Conservation (phyloP, 371 early-diverging fungal genomes). For the Lichtheimia ramosa region DNA sequence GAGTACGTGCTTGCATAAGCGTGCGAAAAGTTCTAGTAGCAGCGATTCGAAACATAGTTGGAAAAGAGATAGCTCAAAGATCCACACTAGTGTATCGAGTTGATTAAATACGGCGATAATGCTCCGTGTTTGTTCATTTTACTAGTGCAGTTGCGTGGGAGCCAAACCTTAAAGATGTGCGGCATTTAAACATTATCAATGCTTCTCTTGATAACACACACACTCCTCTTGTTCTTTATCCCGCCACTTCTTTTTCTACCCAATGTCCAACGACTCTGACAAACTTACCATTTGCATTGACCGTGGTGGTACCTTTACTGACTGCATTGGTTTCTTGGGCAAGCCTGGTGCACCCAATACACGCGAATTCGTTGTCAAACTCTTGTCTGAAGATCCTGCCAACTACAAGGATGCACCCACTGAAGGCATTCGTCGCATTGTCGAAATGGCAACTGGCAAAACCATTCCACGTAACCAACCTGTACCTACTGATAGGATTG, state of each 20-base stretch:
- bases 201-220: neutral
- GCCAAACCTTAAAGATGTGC: too few relatives aligned
- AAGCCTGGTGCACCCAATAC: constrained; percentile 55
- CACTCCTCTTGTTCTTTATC: neutral
- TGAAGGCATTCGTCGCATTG: constrained; percentile 91
- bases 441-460: constrained; percentile 81
- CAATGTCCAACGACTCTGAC: neutral
- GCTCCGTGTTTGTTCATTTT: too few relatives aligned
- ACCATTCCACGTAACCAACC: constrained; percentile 67
- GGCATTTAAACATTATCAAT: too few relatives aligned
- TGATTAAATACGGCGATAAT: too few relatives aligned
- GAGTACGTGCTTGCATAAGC: too few relatives aligned
- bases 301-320: constrained; percentile 90
- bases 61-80: too few relatives aligned
- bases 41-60: too few relatives aligned
- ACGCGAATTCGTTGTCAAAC: constrained; percentile 69
- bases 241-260: neutral
- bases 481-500: constrained; percentile 74
- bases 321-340: constrained; percentile 72
- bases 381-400: constrained; percentile 88
- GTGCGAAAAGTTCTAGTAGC: too few relatives aligned
- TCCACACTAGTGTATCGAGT: too few relatives aligned
- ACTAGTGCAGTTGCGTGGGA: too few relatives aligned
- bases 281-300: constrained; percentile 74
- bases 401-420: constrained; percentile 94